Evolutionary conservation across 805 yeast genomes (phyloP).

Genomic region (Lachancea lanzarotensis): DNA sequence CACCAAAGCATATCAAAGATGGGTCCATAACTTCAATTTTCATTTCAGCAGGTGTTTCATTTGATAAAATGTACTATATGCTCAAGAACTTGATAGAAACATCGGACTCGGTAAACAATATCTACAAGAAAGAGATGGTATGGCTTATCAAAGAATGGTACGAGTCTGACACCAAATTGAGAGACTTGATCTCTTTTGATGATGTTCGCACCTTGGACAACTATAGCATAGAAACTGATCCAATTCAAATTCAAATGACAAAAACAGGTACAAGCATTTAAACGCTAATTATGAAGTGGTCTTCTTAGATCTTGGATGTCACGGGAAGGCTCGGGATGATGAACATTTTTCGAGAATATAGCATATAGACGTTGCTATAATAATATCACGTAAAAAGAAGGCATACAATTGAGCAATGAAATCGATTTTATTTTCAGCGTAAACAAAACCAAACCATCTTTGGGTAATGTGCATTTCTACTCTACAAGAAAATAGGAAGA

Average conservation of each 20-base stretch:
- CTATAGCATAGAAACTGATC: conserved; percentile 51
- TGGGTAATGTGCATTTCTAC: background rate
- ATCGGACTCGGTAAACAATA: conserved; percentile 44
- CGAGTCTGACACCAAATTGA: conserved; percentile 51
- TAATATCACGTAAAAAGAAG: too few relatives aligned
- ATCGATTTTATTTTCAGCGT: background rate
- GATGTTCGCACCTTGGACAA: conserved; percentile 39
- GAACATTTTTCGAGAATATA: too few relatives aligned
- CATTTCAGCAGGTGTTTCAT: conserved; percentile 54
- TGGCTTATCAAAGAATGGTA: conserved; percentile 65
- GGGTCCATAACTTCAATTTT: conserved; percentile 61
- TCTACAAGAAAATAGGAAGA: too few relatives aligned
- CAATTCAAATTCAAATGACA: conserved; percentile 44
- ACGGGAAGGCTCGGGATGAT: too few relatives aligned
- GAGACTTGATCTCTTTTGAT: conserved; percentile 48
- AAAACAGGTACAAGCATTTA: conserved; percentile 33
- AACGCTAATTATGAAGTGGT: background rate
- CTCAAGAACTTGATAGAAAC: conserved; percentile 59
- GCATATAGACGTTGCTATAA: too few relatives aligned
- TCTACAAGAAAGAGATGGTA: conserved; percentile 52
- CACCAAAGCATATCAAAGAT: conserved; percentile 34
- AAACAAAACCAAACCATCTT: background rate
- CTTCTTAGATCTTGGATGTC: background rate
- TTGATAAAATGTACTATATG: conserved; percentile 58
- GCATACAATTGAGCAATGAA: too few relatives aligned